These are phyloP conservation scores for Yamadazyma conglobata DNA, from an alignment of 1,139 yeast genomes.

Conservation along the genomic window DNA sequence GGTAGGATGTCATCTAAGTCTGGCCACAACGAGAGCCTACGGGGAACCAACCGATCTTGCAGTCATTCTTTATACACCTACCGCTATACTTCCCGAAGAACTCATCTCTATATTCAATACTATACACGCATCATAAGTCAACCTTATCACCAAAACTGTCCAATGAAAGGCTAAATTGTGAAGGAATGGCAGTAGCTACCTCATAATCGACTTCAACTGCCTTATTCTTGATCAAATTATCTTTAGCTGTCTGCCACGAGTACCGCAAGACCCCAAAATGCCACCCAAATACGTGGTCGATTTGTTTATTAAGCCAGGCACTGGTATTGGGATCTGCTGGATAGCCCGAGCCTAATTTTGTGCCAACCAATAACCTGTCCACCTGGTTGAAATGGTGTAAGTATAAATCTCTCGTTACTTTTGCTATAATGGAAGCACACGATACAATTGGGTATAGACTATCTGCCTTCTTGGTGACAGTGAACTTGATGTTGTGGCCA, in stretches of 20 bases:
- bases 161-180: constrained; percentile 4
- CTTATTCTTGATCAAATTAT: constrained; percentile 53
- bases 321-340: constrained; percentile 90
- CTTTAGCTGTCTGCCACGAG: constrained; percentile 93
- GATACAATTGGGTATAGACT: constrained; percentile 90
- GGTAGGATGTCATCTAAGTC: no score
- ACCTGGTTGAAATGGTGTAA: constrained; percentile 36
- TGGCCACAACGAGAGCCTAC: no score
- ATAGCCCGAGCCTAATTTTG: constrained; percentile 80
- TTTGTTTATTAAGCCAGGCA: constrained; percentile 59
- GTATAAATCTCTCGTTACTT: constrained; percentile 85
- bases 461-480: constrained; percentile 96
- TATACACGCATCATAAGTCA: constrained; percentile 4
- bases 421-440: constrained; percentile 96
- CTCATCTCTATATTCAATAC: no score
- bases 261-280: constrained; percentile 67
- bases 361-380: constrained; percentile 21
- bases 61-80: no score
- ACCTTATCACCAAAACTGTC: constrained; percentile 7
- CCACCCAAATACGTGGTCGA: constrained; percentile 88
- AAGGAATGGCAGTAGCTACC: constrained; percentile 14
- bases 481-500: constrained; percentile 47
- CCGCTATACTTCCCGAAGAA: no score
- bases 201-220: constrained; percentile 44
- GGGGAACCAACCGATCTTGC: no score